Evolutionary conservation across 2,329 filamentous ascomycete species (phyloP), one percentile per base, ranked within the genome.

Genomic region (Trichoderma breve): DNA sequence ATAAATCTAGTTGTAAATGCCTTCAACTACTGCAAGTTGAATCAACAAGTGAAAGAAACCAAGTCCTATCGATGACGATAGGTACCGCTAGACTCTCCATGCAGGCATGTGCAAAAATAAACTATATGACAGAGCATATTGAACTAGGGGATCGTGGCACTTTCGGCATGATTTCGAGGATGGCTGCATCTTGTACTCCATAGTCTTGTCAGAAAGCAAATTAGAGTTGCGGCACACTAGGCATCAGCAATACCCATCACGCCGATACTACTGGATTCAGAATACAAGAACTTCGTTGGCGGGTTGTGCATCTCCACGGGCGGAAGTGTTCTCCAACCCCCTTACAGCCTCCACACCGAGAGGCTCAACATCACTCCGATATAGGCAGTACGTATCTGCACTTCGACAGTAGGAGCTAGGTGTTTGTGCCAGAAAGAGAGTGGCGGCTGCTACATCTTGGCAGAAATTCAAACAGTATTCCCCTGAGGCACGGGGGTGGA

Each of bases 301-400:
- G 7, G 18, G 3, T n/a, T 43, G 7, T 43, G 39, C 39, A 43
- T 43, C 39, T n/a, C 7, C 7, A n/a, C 39, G 15, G 39, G 7
- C 36, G 1, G 2, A 1, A 43, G 3, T 2, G 15, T n/a, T 2
- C 15, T 9, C 7, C 0, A 2, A 18, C 15, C 36, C 18, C 39
- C 7, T 1, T 43, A n/a, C 15, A 0, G 39, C 39, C 15, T 43
- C 39, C 39, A 43, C 18, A 43, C 3, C 15, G 2, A 43, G 39
- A 43, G 18, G 18, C 39, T 43, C 39, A 43, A 43, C 39, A 43
- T n/a, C 39, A n/a, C 39, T 39, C 36, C 14, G 36, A 43, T n/a
- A 43, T n/a, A 9, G 39, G 39, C 2, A 43, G 39, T n/a, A 43
- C 39, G 39, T 43, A n/a, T n/a, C 15, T 43, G 39, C 39, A 43